Percentiles rank a stretch among this genome's conserved stretches.
Conservation (phyloP, 2,329 filamentous ascomycete genomes). For the Penicillium sp. region DNA sequence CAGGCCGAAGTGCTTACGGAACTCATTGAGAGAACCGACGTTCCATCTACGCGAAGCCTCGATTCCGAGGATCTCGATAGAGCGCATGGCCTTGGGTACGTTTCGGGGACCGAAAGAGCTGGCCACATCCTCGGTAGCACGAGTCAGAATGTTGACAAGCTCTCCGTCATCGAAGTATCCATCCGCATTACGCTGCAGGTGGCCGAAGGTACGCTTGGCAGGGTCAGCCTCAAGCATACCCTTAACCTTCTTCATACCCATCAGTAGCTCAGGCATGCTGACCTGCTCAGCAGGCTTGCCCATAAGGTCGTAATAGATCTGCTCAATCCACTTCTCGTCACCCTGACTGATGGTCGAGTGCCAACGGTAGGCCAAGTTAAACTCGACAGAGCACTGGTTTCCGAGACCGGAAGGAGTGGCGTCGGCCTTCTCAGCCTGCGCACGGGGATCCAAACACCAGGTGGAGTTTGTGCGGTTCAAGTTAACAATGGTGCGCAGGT, state of each 20-base stretch:
- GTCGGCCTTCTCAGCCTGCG: slow-evolving; percentile 53
- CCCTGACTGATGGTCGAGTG: slow-evolving; percentile 67
- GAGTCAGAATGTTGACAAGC: slow-evolving; percentile 59
- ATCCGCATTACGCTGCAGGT: slow-evolving; percentile 55
- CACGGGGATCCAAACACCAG: slow-evolving; percentile 72
- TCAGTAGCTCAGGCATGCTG: slow-evolving; percentile 52
- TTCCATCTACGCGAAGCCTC: slow-evolving; percentile 70
- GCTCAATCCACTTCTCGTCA: slow-evolving; percentile 72
- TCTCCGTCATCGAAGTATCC: slow-evolving; percentile 69
- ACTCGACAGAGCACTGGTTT: slow-evolving; percentile 77
- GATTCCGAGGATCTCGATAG: slow-evolving; percentile 72
- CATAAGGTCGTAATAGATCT: slow-evolving; percentile 57
- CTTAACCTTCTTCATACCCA: slow-evolving; percentile 57
- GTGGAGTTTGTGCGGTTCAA: slow-evolving; percentile 63
- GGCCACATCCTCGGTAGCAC: slow-evolving; percentile 61
- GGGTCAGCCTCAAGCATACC: slow-evolving; percentile 56
- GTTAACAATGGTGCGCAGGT: slow-evolving; percentile 69
- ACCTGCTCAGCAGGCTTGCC: slow-evolving; percentile 52
- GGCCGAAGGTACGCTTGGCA: slow-evolving; percentile 57
- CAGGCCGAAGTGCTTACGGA: slow-evolving; percentile 70
- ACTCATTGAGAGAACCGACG: slow-evolving; percentile 70
- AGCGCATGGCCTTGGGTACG: slow-evolving; percentile 63
- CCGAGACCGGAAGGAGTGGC: slow-evolving; percentile 64
- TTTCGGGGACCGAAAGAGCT: slow-evolving; percentile 62
- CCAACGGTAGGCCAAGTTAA: slow-evolving; percentile 82